Evolutionary conservation across 257 asterid genomes (phyloP), one percentile per base, ranked within the genome.

Genomic region (Salvia rosmarinus): DNA sequence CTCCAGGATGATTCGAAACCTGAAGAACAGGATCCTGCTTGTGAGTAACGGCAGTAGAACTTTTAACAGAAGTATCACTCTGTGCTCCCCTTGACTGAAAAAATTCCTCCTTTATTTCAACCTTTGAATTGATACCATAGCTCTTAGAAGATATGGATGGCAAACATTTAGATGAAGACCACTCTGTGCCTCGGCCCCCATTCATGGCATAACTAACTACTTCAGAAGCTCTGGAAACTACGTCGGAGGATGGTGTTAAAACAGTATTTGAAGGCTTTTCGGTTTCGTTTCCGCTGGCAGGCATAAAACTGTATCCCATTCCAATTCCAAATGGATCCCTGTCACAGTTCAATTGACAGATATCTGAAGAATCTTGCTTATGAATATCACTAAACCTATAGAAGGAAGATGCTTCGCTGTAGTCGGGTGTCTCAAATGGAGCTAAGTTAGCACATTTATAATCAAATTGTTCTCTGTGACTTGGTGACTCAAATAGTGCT

Each of bases 21-120:
- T 71, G 74, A 47, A 39, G 64, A 76, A 58, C 75, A 35, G 75
- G 17, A 19, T 8, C 57, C 46, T 34, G 10, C 7, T 76, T 79
- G 71, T 51, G 79, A 77, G 79, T 73, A 78, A 61, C 75, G 63
- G 68, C 32, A 62, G 52, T 64, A 67, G 74, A 66, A 43, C 59
- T 80, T 68, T 68, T 72, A 46, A 65, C 47, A 50, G 78, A 52
- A 57, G 73, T 21, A 21, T 75, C 73, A 37, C 60, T 82, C 68
- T 49, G 61, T 56, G 75, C 37, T 67, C 82, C 79, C 58, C 74
- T 76, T 63, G 84, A 69, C 39, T 80, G 85, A 64, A 71, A 71
- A 42, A 30, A 3, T 25, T 49, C 10, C 6, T 73, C 74, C 43
- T 79, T 70, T 54, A 44, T 70, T 70, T 83, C 90, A 63, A 61